Evolutionary conservation across 2,329 filamentous ascomycete species (phyloP).

Genomic region (Penicillium griseofulvum): DNA sequence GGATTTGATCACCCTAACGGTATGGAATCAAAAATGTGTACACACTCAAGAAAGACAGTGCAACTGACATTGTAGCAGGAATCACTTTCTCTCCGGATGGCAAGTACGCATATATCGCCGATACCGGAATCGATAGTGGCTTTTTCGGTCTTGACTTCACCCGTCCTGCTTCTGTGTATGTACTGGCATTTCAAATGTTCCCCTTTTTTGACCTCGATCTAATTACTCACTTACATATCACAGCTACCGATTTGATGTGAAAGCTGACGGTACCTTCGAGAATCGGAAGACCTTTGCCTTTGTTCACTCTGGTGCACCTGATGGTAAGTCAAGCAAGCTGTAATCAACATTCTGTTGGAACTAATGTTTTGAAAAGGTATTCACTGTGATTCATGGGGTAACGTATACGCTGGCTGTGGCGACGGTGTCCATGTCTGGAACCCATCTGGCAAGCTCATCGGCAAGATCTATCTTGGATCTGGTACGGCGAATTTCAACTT

Average conservation of each 20-base stretch:
- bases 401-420: slow-evolving; percentile 55
- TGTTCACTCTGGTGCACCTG: slow-evolving; percentile 10
- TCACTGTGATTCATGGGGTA: slow-evolving; percentile 53
- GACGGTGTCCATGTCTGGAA: slow-evolving; percentile 57
- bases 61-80: slow-evolving; percentile 2
- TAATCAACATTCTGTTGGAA: neutral
- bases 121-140: slow-evolving; percentile 18
- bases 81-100: slow-evolving; percentile 21
- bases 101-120: slow-evolving; percentile 16
- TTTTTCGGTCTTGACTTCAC: slow-evolving; percentile 17
- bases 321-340: slow-evolving; percentile 8
- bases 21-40: neutral
- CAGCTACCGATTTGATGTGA: slow-evolving; percentile 16
- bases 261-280: slow-evolving; percentile 12
- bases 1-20: slow-evolving; percentile 15
- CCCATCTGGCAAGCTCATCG: slow-evolving; percentile 49
- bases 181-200: neutral
- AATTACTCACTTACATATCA: neutral
- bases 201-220: neutral
- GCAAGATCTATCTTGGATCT: slow-evolving; percentile 50
- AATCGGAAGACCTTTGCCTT: slow-evolving; percentile 20
- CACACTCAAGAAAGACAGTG: neutral
- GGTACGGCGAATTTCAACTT: slow-evolving; percentile 51
- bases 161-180: slow-evolving; percentile 17
- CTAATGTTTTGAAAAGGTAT: slow-evolving; percentile 27